phyloP scores from a whole-genome alignment of 208 protist species.

The Crithidia expoeki region DNA sequence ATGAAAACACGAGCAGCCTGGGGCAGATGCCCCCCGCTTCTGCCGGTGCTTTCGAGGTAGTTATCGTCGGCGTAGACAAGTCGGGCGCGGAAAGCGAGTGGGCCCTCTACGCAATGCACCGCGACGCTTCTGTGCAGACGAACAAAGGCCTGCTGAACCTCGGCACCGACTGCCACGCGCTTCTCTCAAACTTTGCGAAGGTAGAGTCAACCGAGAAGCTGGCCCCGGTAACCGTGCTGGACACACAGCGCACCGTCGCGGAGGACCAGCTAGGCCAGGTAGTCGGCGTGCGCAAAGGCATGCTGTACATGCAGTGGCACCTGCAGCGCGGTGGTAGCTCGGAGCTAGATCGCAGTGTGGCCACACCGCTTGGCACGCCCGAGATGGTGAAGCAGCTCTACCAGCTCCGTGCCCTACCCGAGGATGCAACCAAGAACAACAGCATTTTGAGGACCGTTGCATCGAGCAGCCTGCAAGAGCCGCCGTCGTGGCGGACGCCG shows the following conservation, averaged over 20 bases:
- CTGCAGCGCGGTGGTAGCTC: slow-evolving; percentile 55
- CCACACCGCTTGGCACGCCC: slow-evolving; percentile 56
- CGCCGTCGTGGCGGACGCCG: slow-evolving; percentile 88
- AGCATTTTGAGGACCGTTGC: too few relatives aligned
- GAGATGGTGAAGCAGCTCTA: slow-evolving; percentile 51
- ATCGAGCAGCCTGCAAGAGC: slow-evolving; percentile 62
- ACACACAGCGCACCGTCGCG: slow-evolving; percentile 48
- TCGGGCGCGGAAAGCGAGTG: slow-evolving; percentile 60
- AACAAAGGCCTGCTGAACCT: slow-evolving; percentile 62
- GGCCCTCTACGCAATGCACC: slow-evolving; percentile 59
- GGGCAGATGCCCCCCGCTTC: slow-evolving; percentile 1
- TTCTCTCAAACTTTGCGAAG: slow-evolving; percentile 52
- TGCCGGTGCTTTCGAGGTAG: slow-evolving; percentile 38
- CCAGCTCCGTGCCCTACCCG: slow-evolving; percentile 36
- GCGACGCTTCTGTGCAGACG: slow-evolving; percentile 37
- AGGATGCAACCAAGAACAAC: background rate
- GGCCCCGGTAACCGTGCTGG: slow-evolving; percentile 39
- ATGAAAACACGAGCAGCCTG: slow-evolving; percentile 12
- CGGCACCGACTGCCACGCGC: slow-evolving; percentile 62
- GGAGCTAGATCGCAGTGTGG: slow-evolving; percentile 73
- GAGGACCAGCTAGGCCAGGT: slow-evolving; percentile 84
- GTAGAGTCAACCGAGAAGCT: slow-evolving; percentile 36
- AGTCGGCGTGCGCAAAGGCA: slow-evolving; percentile 75
- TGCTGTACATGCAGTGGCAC: slow-evolving; percentile 86
- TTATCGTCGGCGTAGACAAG: slow-evolving; percentile 75